These are phyloP conservation scores for Xerocomellus intermedius DNA, from an alignment of 768 basidiomycete species.

Conservation along the genomic window DNA sequence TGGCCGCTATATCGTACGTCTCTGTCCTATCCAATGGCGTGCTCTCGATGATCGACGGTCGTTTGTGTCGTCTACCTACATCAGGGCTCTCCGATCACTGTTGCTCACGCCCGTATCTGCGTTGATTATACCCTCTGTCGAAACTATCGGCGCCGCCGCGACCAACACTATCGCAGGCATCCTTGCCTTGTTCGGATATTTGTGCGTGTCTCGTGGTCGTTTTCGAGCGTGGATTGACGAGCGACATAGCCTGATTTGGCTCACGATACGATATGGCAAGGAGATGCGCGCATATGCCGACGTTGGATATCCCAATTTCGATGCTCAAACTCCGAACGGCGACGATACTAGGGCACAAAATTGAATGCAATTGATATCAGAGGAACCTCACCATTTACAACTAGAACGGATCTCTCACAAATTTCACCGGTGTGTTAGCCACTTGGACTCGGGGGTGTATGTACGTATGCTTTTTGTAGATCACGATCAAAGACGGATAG, in stretches of 20 bases:
- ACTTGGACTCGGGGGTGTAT: too few relatives aligned
- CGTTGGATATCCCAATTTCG: slow-evolving; percentile 47
- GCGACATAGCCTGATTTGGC: slow-evolving; percentile 44
- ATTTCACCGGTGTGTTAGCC: background rate
- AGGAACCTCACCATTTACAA: too few relatives aligned
- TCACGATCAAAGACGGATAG: background rate
- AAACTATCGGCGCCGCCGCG: slow-evolving; percentile 46
- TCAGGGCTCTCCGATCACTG: slow-evolving; percentile 24
- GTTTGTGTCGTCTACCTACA: background rate
- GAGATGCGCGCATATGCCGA: slow-evolving; percentile 57
- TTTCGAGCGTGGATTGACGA: background rate
- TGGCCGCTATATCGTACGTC: slow-evolving; percentile 54
- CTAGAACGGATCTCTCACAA: background rate
- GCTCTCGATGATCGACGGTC: background rate
- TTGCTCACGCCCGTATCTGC: slow-evolving; percentile 13
- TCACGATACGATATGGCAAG: slow-evolving; percentile 55
- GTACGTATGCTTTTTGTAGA: background rate
- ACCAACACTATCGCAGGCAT: slow-evolving; percentile 48
- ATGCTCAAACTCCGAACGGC: background rate
- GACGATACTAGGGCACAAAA: background rate
- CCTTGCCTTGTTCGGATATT: slow-evolving; percentile 48
- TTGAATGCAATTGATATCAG: background rate
- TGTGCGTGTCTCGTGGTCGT: slow-evolving; percentile 38
- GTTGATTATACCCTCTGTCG: slow-evolving; percentile 41
- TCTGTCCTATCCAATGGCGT: background rate